Conservation (phyloP, 192 early-diverging fungal species). For the Geosiphon pyriformis region DNA sequence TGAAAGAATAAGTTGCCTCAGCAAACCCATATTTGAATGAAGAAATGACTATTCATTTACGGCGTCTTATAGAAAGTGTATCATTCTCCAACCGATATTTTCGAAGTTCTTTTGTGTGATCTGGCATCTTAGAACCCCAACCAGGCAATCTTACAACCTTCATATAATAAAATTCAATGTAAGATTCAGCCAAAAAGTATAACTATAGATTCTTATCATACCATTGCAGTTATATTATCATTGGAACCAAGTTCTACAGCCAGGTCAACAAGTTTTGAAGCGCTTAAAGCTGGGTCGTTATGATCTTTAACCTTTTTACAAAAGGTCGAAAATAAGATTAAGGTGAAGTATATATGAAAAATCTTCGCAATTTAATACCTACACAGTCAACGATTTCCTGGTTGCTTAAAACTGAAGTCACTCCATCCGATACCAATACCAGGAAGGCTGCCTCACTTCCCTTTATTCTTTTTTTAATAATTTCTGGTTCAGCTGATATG, state of each 20-base stretch:
- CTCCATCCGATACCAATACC: conserved; percentile 64
- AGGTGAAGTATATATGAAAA: too few relatives aligned
- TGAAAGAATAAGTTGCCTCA: too few relatives aligned
- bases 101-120: conserved; percentile 60
- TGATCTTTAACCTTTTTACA: conserved; percentile 47
- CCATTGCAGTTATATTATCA: conserved; percentile 64
- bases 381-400: conserved; percentile 70
- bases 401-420: conserved; percentile 65
- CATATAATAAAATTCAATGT: background rate
- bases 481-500: conserved; percentile 66
- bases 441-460: conserved; percentile 62
- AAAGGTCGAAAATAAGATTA: background rate
- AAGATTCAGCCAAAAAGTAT: background rate
- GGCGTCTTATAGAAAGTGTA: conserved; percentile 18
- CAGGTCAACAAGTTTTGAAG: conserved; percentile 52
- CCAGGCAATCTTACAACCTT: conserved; percentile 65
- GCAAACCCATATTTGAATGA: too few relatives aligned
- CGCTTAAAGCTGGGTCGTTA: conserved; percentile 47
- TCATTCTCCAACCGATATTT: conserved; percentile 54
- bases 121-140: conserved; percentile 61
- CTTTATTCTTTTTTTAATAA: conserved; percentile 46
- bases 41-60: too few relatives aligned
- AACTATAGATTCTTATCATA: conserved; percentile 16
- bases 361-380: background rate
- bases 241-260: conserved; percentile 63